Conservation (phyloP, 352 stramenopile genomes). For the Pilasporangium apinafurcum region DNA sequence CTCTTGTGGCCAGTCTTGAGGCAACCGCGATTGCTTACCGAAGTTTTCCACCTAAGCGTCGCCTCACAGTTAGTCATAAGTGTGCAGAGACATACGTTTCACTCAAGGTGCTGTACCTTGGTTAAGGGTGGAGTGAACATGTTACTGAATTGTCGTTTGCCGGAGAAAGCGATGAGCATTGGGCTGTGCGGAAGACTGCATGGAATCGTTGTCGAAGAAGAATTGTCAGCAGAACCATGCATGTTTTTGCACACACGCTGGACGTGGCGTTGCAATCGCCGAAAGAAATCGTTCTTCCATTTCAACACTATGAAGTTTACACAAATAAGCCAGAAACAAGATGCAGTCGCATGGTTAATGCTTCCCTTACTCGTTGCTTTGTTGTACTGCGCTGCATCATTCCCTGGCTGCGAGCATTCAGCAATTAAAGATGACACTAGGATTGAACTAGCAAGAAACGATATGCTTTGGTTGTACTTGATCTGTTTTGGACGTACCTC, state of each 20-base stretch:
- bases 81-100: too few species aligned
- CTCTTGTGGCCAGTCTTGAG: conserved; percentile 64
- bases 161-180: conserved; percentile 77
- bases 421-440: neutral
- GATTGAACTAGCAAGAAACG: too few species aligned
- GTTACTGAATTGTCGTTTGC: conserved; percentile 83
- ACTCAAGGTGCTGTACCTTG: too few species aligned
- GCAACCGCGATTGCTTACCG: conserved; percentile 48
- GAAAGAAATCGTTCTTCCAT: conserved; percentile 61
- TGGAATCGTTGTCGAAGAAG: conserved; percentile 3
- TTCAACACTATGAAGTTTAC: conserved; percentile 26
- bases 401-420: conserved; percentile 45
- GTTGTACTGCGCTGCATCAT: conserved; percentile 75
- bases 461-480: too few species aligned
- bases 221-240: too few species aligned
- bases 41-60: conserved; percentile 35
- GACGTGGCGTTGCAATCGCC: conserved; percentile 44
- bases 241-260: conserved; percentile 41
- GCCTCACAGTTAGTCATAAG: neutral
- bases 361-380: conserved; percentile 51
- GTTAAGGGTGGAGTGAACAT: conserved; percentile 69
- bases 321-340: neutral
- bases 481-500: conserved; percentile 30
- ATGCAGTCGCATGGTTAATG: neutral
- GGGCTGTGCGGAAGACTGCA: conserved; percentile 48